Evolutionary conservation across 2,329 filamentous ascomycete species (phyloP), one percentile per base, ranked within the genome.

Genomic region (Neofusicoccum umdonicola): DNA sequence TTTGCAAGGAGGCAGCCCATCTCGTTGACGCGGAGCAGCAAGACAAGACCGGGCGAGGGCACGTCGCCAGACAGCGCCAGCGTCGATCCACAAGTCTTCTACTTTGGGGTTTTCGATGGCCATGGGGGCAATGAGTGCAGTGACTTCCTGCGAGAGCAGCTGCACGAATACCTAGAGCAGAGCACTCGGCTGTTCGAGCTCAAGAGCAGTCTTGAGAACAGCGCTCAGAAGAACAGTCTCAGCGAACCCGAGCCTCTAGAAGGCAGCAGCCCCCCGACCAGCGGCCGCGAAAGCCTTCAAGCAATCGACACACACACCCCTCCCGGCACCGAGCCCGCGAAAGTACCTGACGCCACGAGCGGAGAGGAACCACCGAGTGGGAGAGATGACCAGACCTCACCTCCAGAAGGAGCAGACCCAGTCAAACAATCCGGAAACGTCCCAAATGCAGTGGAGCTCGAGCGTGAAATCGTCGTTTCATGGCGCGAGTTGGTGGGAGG

Each of bases 31-130:
- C 69, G 78, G 37, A 74, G 67, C 68, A 64, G 8, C 54, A 67
- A 42, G 65, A 15, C 34, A 6, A 48, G 1, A 77, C 77, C 35
- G 68, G 56, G 67, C 74, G 60, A 62, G 22, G 67, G 70, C 44
- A 91, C 85, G 27, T 87, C 83, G 9, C 91, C 92, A 5, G 90
- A 91, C 65, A 90, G 89, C 68, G 87, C 90, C 1, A 90, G 87
- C 67, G 94, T 94, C 2, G 94, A 98, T 73, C 94, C 94, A 1
- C 94, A 98, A 75, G 89, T 98, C 39, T 99, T 99, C 78, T 99
- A 98, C 77, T 99, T 97, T 83, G 93, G 87, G 1, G 88, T 98
- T 1, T 99, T 98, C 73, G 95, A 99, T 77, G 95, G 95, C 2
- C 95, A 99, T 79, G 95, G 95, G 9, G 95, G 95, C 19, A 85